Evolutionary conservation across 1,139 yeast species (phyloP), one percentile per base, ranked within the genome.

Genomic region (Protomyces lactucae-debilis): DNA sequence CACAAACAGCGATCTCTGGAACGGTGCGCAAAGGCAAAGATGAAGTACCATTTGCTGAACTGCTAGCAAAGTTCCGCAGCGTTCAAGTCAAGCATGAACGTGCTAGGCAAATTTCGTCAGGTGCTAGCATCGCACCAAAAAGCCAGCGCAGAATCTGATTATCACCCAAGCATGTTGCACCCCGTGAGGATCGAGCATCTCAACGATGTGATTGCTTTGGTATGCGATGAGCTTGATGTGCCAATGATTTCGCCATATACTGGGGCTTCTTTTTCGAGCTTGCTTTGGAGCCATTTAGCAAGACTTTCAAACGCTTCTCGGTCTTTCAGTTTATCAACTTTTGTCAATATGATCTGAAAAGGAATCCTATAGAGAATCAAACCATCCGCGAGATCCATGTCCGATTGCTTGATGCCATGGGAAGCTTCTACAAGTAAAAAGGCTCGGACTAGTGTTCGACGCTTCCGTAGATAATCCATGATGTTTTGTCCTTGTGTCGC

Each of bases 21-120:
- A 28, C 32, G 32, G 63, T 16, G 61, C 40, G 52, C 18, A 48
- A 45, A 28, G 14, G 66, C 40, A 65, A 67, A 25, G 69, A 68
- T n/a, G 68, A 66, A 25, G 70, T 74, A 37, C 70, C 72, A 55
- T 80, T 82, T 85, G 76, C 78, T 37, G 89, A 85, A 65, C 77
- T 88, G 74, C 78, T 87, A 61, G 86, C 83, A 54, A 82, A 80
- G 65, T 88, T 87, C 73, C 80, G 81, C 59, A 78, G 78, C 23
- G 81, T 85, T 5, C 93, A 87, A 73, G 82, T 82, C 65, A 77
- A 76, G 56, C 86, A 85, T 65, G 85, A 84, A 67, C 51, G 32
- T n/a, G 64, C 65, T 35, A 46, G 64, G 6, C 60, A 35, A 12
- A 3, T n/a, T 32, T n/a, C 35, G 5, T 5, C 14, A 14, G 43